Evolutionary conservation across 2,329 filamentous ascomycete genomes (phyloP).

Genomic region (Phaeosphaeriaceae sp.): DNA sequence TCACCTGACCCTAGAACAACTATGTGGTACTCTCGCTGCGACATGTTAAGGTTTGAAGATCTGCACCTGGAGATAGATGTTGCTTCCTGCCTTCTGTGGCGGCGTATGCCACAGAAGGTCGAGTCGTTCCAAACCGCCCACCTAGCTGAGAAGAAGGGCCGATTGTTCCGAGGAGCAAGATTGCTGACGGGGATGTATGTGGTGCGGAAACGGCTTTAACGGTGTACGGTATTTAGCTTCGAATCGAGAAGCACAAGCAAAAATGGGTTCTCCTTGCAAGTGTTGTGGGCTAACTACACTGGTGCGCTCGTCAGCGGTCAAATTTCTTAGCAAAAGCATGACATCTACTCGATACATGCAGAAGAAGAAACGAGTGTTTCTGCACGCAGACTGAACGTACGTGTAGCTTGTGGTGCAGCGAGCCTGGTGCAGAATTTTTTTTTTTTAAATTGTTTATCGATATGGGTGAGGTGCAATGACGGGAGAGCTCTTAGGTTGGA

Average conservation of each 20-base stretch:
- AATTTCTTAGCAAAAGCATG: constrained; percentile 19
- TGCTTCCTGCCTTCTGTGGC: constrained; percentile 29
- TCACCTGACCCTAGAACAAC: constrained; percentile 52
- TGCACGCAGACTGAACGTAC: constrained; percentile 24
- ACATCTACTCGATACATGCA: too few species aligned
- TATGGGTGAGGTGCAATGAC: constrained; percentile 17
- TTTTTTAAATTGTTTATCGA: constrained; percentile 34
- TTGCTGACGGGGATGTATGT: constrained; percentile 23
- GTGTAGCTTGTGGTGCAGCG: constrained; percentile 20
- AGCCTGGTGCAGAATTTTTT: constrained; percentile 28
- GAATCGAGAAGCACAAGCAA: too few species aligned
- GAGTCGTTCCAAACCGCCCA: constrained; percentile 36
- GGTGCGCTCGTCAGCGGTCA: constrained; percentile 37
- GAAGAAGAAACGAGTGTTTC: constrained; percentile 2
- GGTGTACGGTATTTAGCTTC: too few species aligned
- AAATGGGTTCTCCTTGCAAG: too few species aligned
- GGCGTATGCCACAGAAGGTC: constrained; percentile 39
- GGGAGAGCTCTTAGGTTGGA: neutral
- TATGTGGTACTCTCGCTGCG: constrained; percentile 52
- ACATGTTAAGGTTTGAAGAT: constrained; percentile 44
- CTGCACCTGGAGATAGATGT: too few species aligned
- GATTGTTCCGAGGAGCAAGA: constrained; percentile 23
- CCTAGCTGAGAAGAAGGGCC: constrained; percentile 30
- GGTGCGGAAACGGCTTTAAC: constrained; percentile 25
- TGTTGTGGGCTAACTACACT: constrained; percentile 35